Base-by-base conservation (phyloP, 73 alveolate species). In the Uronychia setigera region DNA sequence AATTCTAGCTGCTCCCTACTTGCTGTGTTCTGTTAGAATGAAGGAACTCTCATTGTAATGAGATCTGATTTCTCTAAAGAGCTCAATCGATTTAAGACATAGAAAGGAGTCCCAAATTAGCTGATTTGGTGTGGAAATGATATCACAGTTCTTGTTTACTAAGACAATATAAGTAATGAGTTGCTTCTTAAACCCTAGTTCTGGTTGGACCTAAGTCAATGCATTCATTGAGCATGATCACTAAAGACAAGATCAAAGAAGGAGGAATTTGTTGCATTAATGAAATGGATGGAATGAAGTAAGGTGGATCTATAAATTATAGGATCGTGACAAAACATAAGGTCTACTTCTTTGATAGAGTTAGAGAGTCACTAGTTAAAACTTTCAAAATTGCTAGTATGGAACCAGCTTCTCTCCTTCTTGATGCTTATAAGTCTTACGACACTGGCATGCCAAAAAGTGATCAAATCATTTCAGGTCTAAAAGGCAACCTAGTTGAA, bases 51-150 rank as follows among this genome's bases (percentile, higher is more conserved):
- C 34, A 85, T 80, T 29, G 96, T 91, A 0, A 26, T 86, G 76
- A 85, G 79, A 77, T 26, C 87, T 0, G 88, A 91, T 31, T 81
- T 85, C 46, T 35, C 80, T 1, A 76, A 59, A 31, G 92, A 85
- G 80, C 82, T 91, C 59, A 91, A 91, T 31, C 58, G 88, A 30
- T 32, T 46, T 25, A 89, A 80, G 0, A 86, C 96, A 32, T 32
- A 32, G 60, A 29, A 75, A 31, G 46, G 57, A 29, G 84, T 59
- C 29, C 93, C 96, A 31, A 85, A 86, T 11, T 75, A 82, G 27
- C 79, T 91, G 11, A 75, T 80, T 0, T 91, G 96, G 96, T 85
- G 93, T 58, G 91, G 93, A 13, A 91, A 91, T 57, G 92, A 86
- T 76, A 87, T 87, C 0, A 83, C 96, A 14, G 79, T 85, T 1